Percentiles rank a stretch among this genome's conserved stretches.
These are phyloP conservation scores for Fusarium sororula DNA, from an alignment of 2,329 filamentous ascomycete species.

Conservation along the genomic window DNA sequence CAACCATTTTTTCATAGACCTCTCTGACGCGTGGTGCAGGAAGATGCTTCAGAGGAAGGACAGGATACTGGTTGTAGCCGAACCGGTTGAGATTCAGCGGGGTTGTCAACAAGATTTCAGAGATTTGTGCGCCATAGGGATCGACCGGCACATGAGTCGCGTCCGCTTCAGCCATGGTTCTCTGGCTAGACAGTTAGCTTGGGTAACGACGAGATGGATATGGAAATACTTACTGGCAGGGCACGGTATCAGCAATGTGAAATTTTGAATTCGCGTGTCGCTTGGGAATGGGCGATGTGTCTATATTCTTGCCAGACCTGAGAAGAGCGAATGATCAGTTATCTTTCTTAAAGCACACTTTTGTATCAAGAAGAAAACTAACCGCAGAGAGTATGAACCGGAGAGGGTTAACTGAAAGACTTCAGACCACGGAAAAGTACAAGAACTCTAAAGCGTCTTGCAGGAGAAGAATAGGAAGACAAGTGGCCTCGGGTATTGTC, in stretches of 20 bases:
- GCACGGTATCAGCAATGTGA: too few relatives aligned
- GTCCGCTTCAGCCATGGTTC: not conserved
- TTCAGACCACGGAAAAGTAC: not conserved
- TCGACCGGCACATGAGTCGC: not conserved
- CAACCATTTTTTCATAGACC: not conserved
- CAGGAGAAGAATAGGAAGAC: not conserved
- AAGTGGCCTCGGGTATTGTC: not conserved
- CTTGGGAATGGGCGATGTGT: not conserved
- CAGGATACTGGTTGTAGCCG: not conserved
- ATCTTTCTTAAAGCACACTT: not conserved
- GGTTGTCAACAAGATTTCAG: not conserved
- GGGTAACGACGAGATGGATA: not conserved
- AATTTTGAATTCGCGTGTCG: too few relatives aligned
- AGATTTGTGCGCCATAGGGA: not conserved
- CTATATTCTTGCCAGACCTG: accelerated
- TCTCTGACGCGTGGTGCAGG: not conserved
- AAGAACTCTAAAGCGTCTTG: not conserved
- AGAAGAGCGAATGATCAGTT: not conserved
- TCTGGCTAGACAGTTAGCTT: not conserved
- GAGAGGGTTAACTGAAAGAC: not conserved
- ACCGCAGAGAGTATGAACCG: too few relatives aligned
- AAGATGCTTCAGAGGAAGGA: accelerated
- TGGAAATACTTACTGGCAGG: not conserved
- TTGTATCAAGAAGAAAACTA: not conserved
- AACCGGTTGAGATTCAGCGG: not conserved